Conservation (phyloP, 2,329 filamentous ascomycete genomes). For the Trichoderma sp. region DNA sequence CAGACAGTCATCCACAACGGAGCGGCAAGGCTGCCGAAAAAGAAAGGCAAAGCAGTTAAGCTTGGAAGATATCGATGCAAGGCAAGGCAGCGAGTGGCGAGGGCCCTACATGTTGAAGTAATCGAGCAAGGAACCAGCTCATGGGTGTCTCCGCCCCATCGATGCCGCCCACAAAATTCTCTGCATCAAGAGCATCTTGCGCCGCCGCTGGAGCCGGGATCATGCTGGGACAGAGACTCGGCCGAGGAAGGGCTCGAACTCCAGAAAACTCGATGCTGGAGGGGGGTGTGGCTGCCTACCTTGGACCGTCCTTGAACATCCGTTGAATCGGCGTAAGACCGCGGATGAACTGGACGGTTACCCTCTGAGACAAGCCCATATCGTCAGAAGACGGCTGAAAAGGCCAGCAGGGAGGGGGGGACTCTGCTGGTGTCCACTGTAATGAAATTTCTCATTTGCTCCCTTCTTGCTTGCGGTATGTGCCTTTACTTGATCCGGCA, state of each 20-base stretch:
- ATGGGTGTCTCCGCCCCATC: conserved; percentile 8
- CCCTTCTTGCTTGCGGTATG: neutral
- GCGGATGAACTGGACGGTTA: neutral
- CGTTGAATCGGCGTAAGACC: neutral
- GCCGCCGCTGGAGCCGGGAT: conserved; percentile 13
- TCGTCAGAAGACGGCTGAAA: neutral
- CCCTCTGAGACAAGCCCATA: neutral
- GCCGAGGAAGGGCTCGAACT: conserved; percentile 1
- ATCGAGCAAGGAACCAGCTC: neutral
- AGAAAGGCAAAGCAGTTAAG: conserved; percentile 2
- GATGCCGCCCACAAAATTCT: conserved; percentile 16
- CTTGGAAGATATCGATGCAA: conserved; percentile 9
- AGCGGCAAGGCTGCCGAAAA: conserved; percentile 14
- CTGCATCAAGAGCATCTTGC: conserved; percentile 4
- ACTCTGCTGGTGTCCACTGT: conserved; percentile 7
- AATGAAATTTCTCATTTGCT: conserved; percentile 21
- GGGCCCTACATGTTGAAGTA: conserved; percentile 1
- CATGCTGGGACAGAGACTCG: conserved; percentile 1
- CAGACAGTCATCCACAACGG: conserved; percentile 1
- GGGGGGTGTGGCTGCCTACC: conserved; percentile 15
- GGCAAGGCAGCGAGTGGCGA: conserved; percentile 7
- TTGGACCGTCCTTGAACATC: neutral
- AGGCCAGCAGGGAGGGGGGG: neutral
- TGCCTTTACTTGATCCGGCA: conserved; percentile 18
- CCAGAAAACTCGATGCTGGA: conserved; percentile 4